phyloP scores from a whole-genome alignment of 768 basidiomycete genomes.

The Cyathus striatus region DNA sequence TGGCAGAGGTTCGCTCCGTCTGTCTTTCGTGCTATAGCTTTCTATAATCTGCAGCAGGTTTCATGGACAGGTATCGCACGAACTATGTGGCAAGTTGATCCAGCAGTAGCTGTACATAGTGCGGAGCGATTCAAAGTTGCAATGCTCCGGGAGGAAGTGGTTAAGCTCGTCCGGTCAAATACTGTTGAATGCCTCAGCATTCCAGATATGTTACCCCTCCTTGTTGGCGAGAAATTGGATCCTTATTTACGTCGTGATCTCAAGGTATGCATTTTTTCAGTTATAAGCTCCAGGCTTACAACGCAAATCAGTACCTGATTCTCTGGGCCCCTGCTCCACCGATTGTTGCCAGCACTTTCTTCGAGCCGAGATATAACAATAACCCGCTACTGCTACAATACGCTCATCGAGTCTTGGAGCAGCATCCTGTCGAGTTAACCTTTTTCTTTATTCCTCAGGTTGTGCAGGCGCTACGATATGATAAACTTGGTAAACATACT shows the following conservation, averaged over 20 bases:
- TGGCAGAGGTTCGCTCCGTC: slow-evolving; percentile 49
- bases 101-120: slow-evolving; percentile 78
- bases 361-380: slow-evolving; percentile 78
- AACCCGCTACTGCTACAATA: slow-evolving; percentile 91
- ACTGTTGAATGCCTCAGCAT: slow-evolving; percentile 65
- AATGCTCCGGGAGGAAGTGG: slow-evolving; percentile 65
- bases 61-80: slow-evolving; percentile 67
- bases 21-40: not conserved
- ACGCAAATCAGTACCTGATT: slow-evolving; percentile 60
- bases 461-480: slow-evolving; percentile 91
- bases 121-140: slow-evolving; percentile 83
- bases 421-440: slow-evolving; percentile 90
- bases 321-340: slow-evolving; percentile 89
- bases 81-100: slow-evolving; percentile 77
- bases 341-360: slow-evolving; percentile 74
- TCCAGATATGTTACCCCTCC: slow-evolving; percentile 76
- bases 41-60: slow-evolving; percentile 27
- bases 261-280: slow-evolving; percentile 44
- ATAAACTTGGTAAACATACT: slow-evolving; percentile 66
- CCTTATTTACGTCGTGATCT: slow-evolving; percentile 57
- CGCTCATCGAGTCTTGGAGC: slow-evolving; percentile 90
- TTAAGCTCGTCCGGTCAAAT: slow-evolving; percentile 66
- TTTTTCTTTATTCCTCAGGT: slow-evolving; percentile 99
- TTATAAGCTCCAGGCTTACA: not conserved
- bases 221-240: slow-evolving; percentile 73